Evolutionary conservation across 768 basidiomycete genomes (phyloP).

Genomic region (Butyriboletus loyo): DNA sequence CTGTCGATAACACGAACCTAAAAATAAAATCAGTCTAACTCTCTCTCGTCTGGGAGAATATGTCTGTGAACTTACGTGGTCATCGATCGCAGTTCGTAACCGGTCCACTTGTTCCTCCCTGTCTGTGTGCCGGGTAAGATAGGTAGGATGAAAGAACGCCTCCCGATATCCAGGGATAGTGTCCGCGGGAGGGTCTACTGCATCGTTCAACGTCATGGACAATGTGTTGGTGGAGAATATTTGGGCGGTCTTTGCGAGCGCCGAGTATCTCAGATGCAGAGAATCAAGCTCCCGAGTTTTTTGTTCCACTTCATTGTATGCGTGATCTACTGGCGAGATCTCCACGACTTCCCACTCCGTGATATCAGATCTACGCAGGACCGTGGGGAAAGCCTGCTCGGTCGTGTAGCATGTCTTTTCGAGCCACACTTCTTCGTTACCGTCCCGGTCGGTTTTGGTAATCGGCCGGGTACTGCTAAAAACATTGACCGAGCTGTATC

Average conservation of each 20-base stretch:
- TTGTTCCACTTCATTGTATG: conserved; percentile 74
- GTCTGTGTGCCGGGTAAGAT: conserved; percentile 64
- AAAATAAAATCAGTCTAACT: conserved; percentile 1
- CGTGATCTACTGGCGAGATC: conserved; percentile 83
- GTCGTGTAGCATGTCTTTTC: conserved; percentile 89
- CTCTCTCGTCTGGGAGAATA: background rate
- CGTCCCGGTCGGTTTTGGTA: conserved; percentile 60
- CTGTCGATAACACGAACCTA: conserved; percentile 79
- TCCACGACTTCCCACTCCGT: conserved; percentile 66
- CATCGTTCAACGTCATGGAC: conserved; percentile 82
- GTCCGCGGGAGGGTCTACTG: conserved; percentile 78
- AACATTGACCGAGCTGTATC: conserved; percentile 67
- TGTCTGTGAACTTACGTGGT: conserved; percentile 53
- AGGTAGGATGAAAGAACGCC: conserved; percentile 71
- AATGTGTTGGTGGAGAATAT: conserved; percentile 73
- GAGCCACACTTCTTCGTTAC: conserved; percentile 73
- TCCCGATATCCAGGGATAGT: conserved; percentile 76
- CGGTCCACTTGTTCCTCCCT: conserved; percentile 69
- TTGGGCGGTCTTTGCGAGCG: conserved; percentile 75
- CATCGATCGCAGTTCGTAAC: conserved; percentile 71
- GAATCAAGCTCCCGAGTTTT: conserved; percentile 76
- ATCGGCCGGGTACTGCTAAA: conserved; percentile 78
- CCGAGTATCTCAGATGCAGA: conserved; percentile 67
- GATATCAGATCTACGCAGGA: conserved; percentile 86
- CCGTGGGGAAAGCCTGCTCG: conserved; percentile 87